phyloP scores from a whole-genome alignment of 73 alveolate species.

The Paramecium sonneborni region DNA sequence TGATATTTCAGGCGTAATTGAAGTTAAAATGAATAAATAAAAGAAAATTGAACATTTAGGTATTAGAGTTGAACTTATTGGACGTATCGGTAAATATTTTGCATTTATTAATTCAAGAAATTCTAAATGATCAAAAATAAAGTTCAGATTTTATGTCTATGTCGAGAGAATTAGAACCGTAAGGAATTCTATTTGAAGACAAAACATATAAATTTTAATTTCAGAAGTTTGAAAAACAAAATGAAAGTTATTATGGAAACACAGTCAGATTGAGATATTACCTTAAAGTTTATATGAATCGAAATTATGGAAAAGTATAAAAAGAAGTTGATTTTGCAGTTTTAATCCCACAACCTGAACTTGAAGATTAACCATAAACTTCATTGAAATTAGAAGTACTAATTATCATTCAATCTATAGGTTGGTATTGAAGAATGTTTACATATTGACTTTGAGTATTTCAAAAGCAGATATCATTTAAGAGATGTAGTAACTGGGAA shows the following conservation, averaged over 20 bases:
- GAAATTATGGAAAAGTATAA: slow-evolving; percentile 16
- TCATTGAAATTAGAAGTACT: slow-evolving; percentile 34
- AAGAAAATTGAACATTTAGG: slow-evolving; percentile 61
- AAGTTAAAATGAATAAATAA: slow-evolving; percentile 27
- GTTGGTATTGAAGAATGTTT: slow-evolving; percentile 60
- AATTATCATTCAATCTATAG: neutral
- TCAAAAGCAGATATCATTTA: slow-evolving; percentile 90
- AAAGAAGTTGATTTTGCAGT: slow-evolving; percentile 52
- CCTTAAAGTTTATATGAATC: slow-evolving; percentile 11
- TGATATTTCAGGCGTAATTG: slow-evolving; percentile 57
- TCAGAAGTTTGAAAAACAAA: slow-evolving; percentile 57
- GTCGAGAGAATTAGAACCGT: slow-evolving; percentile 68
- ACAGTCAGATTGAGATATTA: slow-evolving; percentile 26
- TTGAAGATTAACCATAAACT: slow-evolving; percentile 12
- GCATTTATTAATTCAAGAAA: neutral
- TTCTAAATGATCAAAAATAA: slow-evolving; percentile 51
- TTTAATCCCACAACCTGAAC: slow-evolving; percentile 22
- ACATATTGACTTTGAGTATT: slow-evolving; percentile 99
- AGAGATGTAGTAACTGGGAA: slow-evolving; percentile 97
- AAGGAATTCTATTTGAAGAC: slow-evolving; percentile 53
- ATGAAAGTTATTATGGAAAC: slow-evolving; percentile 67
- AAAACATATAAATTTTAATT: slow-evolving; percentile 52
- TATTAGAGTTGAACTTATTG: slow-evolving; percentile 56
- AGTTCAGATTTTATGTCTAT: slow-evolving; percentile 67
- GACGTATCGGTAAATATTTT: slow-evolving; percentile 47